Percentiles rank a stretch among this genome's conserved stretches.
Conservation (phyloP, 805 yeast species). For the Starmerella gropengiesseri region DNA sequence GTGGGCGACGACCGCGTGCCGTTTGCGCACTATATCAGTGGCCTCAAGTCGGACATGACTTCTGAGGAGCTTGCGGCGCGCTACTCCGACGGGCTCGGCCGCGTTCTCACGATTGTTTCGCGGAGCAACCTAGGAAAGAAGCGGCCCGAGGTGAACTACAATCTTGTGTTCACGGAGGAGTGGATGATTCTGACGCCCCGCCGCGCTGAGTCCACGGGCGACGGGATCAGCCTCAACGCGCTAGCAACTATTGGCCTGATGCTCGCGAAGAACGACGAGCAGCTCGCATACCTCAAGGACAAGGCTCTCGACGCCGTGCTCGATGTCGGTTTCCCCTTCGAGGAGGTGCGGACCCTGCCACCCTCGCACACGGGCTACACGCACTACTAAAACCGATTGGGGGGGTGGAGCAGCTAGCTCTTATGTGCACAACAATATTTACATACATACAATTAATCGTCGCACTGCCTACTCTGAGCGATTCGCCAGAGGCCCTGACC, state of each 20-base stretch:
- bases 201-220: conserved; percentile 28
- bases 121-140: conserved; percentile 38
- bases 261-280: conserved; percentile 57
- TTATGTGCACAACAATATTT: background rate
- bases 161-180: conserved; percentile 65
- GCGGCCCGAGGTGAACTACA: conserved; percentile 47
- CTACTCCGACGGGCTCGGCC: conserved; percentile 46
- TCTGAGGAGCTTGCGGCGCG: conserved; percentile 41
- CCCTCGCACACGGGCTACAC: conserved; percentile 22
- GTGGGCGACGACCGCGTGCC: conserved; percentile 42
- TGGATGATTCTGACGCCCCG: conserved; percentile 89
- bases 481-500: background rate
- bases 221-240: conserved; percentile 57
- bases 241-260: conserved; percentile 72
- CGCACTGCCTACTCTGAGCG: too few relatives aligned
- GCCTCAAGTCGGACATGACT: conserved; percentile 37
- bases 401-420: background rate
- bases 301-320: conserved; percentile 16
- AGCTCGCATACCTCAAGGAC: conserved; percentile 18
- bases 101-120: conserved; percentile 49
- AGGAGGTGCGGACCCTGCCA: conserved; percentile 17
- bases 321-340: conserved; percentile 23
- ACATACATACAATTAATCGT: background rate
- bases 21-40: conserved; percentile 75
- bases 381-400: conserved; percentile 11